A percentile compares a stretch with the other conserved stretches of the same genome.
Evolutionary conservation across 495 filamentous ascomycete species (phyloP).

Genomic region (Aspergillus mulundensis): DNA sequence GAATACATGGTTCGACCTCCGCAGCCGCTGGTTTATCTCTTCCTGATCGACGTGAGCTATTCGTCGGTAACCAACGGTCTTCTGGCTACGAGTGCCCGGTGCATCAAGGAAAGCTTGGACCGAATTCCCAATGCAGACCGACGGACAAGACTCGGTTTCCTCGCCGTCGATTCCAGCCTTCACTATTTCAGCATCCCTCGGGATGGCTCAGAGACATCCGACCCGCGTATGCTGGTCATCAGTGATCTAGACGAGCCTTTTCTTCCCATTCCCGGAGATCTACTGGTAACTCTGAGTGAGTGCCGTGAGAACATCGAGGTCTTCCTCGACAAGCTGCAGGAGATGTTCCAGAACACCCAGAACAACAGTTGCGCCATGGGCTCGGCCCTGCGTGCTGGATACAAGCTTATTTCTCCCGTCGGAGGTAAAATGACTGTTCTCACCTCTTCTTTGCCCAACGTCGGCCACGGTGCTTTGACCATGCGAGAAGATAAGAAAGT

Average conservation of each 20-base stretch:
- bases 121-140: constrained; percentile 96
- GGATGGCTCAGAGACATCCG: constrained; percentile 75
- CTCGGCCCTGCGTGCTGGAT: constrained; percentile 83
- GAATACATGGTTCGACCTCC: constrained; percentile 99
- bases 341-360: constrained; percentile 95
- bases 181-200: constrained; percentile 94
- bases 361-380: constrained; percentile 87
- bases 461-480: constrained; percentile 84
- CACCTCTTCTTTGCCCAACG: constrained; percentile 83
- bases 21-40: constrained; percentile 95
- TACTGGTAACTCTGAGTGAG: constrained; percentile 87
- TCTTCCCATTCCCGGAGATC: constrained; percentile 85
- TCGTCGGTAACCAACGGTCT: constrained; percentile 86
- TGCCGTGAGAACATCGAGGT: constrained; percentile 84
- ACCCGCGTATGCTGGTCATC: constrained; percentile 88
- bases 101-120: constrained; percentile 92
- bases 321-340: constrained; percentile 86
- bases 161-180: constrained; percentile 90
- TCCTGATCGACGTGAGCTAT: constrained; percentile 95
- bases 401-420: constrained; percentile 88
- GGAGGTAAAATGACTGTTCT: constrained; percentile 93
- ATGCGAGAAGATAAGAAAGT: constrained; percentile 97
- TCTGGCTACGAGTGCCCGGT: constrained; percentile 89
- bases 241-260: constrained; percentile 97
- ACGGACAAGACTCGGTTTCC: constrained; percentile 87